phyloP scores from a whole-genome alignment of 305 asterid species.

The Plantago lanceolata region DNA sequence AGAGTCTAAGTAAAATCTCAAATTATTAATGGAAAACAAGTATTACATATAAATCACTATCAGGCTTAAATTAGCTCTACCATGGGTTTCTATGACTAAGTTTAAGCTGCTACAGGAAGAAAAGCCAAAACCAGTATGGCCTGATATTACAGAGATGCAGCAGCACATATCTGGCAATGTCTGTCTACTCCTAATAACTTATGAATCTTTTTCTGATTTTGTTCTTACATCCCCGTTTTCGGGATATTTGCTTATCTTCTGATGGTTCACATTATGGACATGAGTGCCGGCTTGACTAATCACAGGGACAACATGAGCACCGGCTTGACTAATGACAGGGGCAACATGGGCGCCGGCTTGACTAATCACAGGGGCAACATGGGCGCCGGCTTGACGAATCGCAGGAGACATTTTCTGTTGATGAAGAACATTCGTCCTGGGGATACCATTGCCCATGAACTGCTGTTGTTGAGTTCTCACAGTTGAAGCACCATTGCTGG shows the following conservation, averaged over 20 bases:
- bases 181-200: constrained; percentile 34
- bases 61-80: constrained; percentile 25
- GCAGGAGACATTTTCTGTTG: constrained; percentile 33
- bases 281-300: constrained; percentile 31
- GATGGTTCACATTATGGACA: constrained; percentile 27
- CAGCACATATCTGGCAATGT: constrained; percentile 26
- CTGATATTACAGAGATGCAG: constrained; percentile 48
- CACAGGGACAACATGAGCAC: constrained; percentile 28
- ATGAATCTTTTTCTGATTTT: constrained; percentile 38
- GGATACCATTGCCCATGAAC: constrained; percentile 46
- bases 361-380: constrained; percentile 30
- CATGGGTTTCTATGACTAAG: constrained; percentile 31
- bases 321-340: constrained; percentile 30
- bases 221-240: constrained; percentile 59
- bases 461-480: constrained; percentile 38
- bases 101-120: constrained; percentile 35
- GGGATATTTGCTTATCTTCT: constrained; percentile 32
- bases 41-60: constrained; percentile 22
- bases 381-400: constrained; percentile 31
- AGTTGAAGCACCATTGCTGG: constrained; percentile 38
- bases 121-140: constrained; percentile 33
- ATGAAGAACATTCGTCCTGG: constrained; percentile 29
- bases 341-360: constrained; percentile 28
- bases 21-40: constrained; percentile 20
- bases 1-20: constrained; percentile 12